Percentiles rank a stretch among this genome's conserved stretches.
phyloP scores from a whole-genome alignment of 345 rosid species.

The Psidium guajava region DNA sequence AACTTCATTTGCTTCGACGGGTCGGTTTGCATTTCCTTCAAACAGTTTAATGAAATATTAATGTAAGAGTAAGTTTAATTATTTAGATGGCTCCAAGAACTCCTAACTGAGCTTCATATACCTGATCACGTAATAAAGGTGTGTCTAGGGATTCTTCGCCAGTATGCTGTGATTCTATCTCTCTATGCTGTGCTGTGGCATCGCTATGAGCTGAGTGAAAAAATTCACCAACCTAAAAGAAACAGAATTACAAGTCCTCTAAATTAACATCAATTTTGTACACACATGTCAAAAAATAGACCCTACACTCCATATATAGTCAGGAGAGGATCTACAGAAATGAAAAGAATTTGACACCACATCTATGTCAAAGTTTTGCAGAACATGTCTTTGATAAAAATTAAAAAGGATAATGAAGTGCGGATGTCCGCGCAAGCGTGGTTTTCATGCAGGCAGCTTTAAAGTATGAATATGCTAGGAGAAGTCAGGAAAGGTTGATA shows the following conservation, averaged over 20 bases:
- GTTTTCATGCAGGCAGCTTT: neutral
- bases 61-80: neutral
- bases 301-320: neutral
- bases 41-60: neutral
- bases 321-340: neutral
- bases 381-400: too few relatives aligned
- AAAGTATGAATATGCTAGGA: neutral
- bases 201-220: conserved; percentile 62
- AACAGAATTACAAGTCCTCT: neutral
- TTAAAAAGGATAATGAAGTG: too few relatives aligned
- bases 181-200: conserved; percentile 73
- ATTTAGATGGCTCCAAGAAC: conserved; percentile 1
- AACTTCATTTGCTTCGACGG: conserved; percentile 79
- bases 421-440: neutral
- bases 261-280: neutral
- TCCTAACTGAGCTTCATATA: conserved; percentile 5
- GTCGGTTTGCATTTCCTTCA: conserved; percentile 56
- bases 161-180: conserved; percentile 35
- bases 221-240: conserved; percentile 66
- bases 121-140: conserved; percentile 66
- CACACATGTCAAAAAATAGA: neutral
- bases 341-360: neutral
- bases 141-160: conserved; percentile 61
- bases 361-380: neutral
- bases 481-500: neutral